Percentiles rank a stretch among this genome's conserved stretches.
Evolutionary conservation across 306 rosid species (phyloP).

Genomic region (Cicer chorassanicum): DNA sequence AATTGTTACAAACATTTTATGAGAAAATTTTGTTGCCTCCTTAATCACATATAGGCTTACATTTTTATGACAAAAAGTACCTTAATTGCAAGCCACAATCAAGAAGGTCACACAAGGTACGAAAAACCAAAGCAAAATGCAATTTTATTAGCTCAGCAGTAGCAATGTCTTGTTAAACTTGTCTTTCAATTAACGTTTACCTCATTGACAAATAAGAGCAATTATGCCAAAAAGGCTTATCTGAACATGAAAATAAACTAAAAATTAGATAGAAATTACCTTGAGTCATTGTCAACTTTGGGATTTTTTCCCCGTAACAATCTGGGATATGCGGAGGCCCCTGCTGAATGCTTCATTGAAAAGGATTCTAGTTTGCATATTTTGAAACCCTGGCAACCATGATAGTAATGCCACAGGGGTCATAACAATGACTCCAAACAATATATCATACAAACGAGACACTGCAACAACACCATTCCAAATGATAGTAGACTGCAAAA

Average conservation of each 20-base stretch:
- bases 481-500: conserved; percentile 50
- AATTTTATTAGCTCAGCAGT: conserved; percentile 28
- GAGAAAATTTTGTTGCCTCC: conserved; percentile 23
- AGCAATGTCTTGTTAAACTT: conserved; percentile 32
- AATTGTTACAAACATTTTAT: background rate
- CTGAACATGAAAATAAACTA: conserved; percentile 17
- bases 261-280: conserved; percentile 54
- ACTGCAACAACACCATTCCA: conserved; percentile 57
- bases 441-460: conserved; percentile 57
- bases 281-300: conserved; percentile 54
- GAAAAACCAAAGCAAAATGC: background rate
- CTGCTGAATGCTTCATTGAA: conserved; percentile 64
- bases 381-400: conserved; percentile 62
- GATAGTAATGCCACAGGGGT: conserved; percentile 56
- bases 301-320: conserved; percentile 63
- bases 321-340: conserved; percentile 60
- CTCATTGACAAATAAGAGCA: conserved; percentile 25
- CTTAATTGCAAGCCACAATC: conserved; percentile 31
- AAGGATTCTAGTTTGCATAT: conserved; percentile 60
- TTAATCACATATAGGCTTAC: conserved; percentile 4
- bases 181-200: conserved; percentile 2
- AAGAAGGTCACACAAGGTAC: conserved; percentile 30
- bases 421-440: conserved; percentile 56
- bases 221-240: conserved; percentile 9
- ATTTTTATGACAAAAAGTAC: conserved; percentile 21